Conservation (phyloP, 371 early-diverging fungal species). For the Umbelopsis sp. region DNA sequence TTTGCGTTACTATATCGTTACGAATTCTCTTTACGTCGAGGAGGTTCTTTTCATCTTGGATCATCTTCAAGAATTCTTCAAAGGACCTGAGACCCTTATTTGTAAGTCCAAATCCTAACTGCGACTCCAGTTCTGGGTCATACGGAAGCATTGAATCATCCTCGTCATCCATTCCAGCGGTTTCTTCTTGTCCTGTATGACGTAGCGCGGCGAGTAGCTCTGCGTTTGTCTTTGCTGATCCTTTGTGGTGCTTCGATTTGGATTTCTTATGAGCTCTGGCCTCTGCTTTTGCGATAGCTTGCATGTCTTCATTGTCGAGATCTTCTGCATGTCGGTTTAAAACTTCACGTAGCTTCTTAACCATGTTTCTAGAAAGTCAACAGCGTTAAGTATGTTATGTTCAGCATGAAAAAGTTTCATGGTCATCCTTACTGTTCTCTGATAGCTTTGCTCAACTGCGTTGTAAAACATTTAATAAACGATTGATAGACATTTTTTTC, state of each 20-base stretch:
- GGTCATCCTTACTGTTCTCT: slow-evolving; percentile 58
- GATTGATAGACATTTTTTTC: not conserved
- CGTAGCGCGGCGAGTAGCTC: slow-evolving; percentile 5
- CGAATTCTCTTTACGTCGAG: slow-evolving; percentile 67
- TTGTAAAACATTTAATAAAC: not conserved
- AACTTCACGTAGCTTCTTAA: slow-evolving; percentile 71
- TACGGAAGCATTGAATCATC: slow-evolving; percentile 16
- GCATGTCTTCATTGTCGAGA: slow-evolving; percentile 30
- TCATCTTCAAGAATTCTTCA: slow-evolving; percentile 76
- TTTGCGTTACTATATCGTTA: slow-evolving; percentile 77
- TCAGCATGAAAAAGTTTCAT: not conserved
- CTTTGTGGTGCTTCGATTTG: slow-evolving; percentile 7
- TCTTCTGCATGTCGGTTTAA: slow-evolving; percentile 67
- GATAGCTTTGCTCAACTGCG: slow-evolving; percentile 62
- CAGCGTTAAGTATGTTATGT: slow-evolving; percentile 16
- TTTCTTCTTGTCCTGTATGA: not conserved
- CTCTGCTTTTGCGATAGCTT: slow-evolving; percentile 10
- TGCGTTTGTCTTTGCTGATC: not conserved
- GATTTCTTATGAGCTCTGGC: slow-evolving; percentile 1
- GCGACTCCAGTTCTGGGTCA: slow-evolving; percentile 14
- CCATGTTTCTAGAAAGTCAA: slow-evolving; percentile 58
- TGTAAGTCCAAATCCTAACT: slow-evolving; percentile 27
- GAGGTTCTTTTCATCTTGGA: slow-evolving; percentile 71
- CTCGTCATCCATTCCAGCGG: not conserved
- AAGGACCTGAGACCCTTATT: slow-evolving; percentile 57